Evolutionary conservation across 495 filamentous ascomycete genomes (phyloP), one percentile per base, ranked within the genome.

Genomic region (Bryoglossum gracile): DNA sequence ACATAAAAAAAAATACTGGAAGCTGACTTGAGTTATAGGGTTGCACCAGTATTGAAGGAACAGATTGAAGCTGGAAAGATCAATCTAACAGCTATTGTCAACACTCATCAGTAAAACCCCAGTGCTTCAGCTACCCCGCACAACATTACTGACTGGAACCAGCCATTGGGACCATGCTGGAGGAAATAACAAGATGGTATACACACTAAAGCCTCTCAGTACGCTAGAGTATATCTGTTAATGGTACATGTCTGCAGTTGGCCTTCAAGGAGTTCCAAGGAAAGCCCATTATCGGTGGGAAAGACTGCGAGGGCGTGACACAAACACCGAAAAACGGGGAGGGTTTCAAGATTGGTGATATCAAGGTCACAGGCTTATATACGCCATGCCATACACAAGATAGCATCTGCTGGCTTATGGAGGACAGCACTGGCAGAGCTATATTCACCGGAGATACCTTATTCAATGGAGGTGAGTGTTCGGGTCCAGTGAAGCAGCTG

Each of bases 331-430:
- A 66, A 1, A 77, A 97, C 65, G 81, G 79, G 22, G 78, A 86
- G 56, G 77, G 65, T 10, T 96, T 96, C 73, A 84, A 78, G 55
- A 81, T 97, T 49, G 92, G 94, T 48, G 77, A 83, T 46, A 91
- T 98, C 58, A 75, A 75, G 2, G 88, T 96, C 43, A 92, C 79
- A 59, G 86, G 86, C n/a, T 67, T 97, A 19, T 84, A 97, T 67
- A 98, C 92, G 6, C 92, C 92, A 3, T 98, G 92, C 63, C 94
- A 98, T 63, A 98, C 92, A 2, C 92, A 96, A 66, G 92, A 98
- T 65, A 95, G 89, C 60, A 95, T 98, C 56, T 97, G 92, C 75
- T 98, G 64, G 60, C 73, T 71, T 33, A 55, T 92, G 73, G 77
- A 94, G 64, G 92, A 97, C 58, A 81, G 77, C 9, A 71, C 81